Evolutionary conservation across 164 flowering plant genomes (phyloP), one percentile per base, ranked within the genome.

Genomic region (Brasenia schreberi): DNA sequence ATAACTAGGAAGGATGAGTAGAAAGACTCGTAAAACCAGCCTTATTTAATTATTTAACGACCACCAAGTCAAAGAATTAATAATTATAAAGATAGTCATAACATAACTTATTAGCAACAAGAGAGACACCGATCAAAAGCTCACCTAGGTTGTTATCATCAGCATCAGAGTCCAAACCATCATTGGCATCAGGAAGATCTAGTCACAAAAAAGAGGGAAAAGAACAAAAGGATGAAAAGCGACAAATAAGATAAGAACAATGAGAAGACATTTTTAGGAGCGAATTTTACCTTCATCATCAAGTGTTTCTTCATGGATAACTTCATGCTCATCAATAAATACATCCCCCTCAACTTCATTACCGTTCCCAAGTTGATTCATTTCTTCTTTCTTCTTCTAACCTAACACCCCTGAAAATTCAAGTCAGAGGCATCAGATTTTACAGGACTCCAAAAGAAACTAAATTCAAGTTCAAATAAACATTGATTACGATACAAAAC

Each of bases 181-280:
- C 94, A 0, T 77, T 86, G 0, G 73, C 92, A 67, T 88, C 92
- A 43, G 95, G 97, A 71, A 90, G 90, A 72, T 86, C 95, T 86
- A 78, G 12, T 70, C 14, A 27, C 59, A 68, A n/a, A 4, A 58
- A 7, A 65, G 44, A 63, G 39, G 6, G 12, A 59, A 12, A 56
- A 60, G 66, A 0, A 45, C 10, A 9, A 16, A 42, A 19, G 49
- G 12, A 23, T 5, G 4, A 33, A 4, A 56, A 11, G 19, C 39
- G 14, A 44, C 43, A 61, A 61, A 11, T 23, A 18, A 67, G 42
- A 70, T 27, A 63, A 42, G 6, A 43, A 23, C 27, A 73, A 43
- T 62, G 69, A 39, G 53, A 19, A 7, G 7, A 45, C 53, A 45
- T 12, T 45, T 45, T 3, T 45, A 12, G 53, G 11, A 45, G 12